Evolutionary conservation across 345 rosid species (phyloP), one percentile per base, ranked within the genome.

Genomic region (Arabidopsis arenosa): DNA sequence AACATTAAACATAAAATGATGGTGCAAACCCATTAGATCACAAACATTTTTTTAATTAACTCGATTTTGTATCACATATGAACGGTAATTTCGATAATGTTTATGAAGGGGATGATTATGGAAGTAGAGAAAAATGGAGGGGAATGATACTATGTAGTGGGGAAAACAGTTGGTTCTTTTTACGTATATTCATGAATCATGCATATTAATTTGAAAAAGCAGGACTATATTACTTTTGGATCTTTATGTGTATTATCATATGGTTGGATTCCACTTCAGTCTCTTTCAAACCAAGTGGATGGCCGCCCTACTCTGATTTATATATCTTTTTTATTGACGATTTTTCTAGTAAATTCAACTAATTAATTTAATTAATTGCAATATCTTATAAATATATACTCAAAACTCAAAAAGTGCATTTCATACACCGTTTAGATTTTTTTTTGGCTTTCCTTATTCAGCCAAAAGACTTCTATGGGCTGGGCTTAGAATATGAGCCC

Each of bases 221-320:
- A 21, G 6, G n/a, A 32, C 9, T 40, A 4, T 49, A 26, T 11
- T 12, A 47, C 28, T 41, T 58, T 73, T 68, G 63, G 75, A 62
- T 30, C 17, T 76, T 54, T 76, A 15, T 69, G 63, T 21, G 71
- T 64, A 44, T 9, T 15, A 35, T 44, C 23, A 51, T 52, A 61
- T 76, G 63, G 53, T 80, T 47, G 91, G 93, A 85, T 89, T 79
- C 91, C 89, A 83, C 64, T 77, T 62, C 82, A 41, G 80, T 85
- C 94, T 17, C 86, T 83, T 67, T 89, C 90, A 81, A 66, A 47
- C 54, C 70, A 66, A 74, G 75, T 79, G 73, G 69, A 56, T 70
- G 82, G 66, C 67, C 45, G 18, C 75, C 76, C 63, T 70, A 15
- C 60, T 28, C 43, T 59, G 3, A 2, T 5, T 57, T 66, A 12